A percentile compares a stretch with the other conserved stretches of the same genome.
phyloP scores from a whole-genome alignment of 31 red algal species.

The Asparagopsis taxiformis region DNA sequence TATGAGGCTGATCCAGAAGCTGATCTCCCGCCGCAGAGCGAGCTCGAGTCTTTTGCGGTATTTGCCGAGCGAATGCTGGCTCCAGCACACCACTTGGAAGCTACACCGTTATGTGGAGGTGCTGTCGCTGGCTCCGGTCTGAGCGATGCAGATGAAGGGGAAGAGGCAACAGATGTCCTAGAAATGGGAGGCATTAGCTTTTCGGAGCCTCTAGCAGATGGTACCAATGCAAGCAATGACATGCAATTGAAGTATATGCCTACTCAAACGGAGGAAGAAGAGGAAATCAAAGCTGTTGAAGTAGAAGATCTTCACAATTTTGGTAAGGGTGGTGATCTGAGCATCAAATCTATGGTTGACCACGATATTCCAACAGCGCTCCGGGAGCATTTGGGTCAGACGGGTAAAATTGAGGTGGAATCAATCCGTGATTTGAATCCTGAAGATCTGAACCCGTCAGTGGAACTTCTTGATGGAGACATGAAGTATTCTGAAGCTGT shows the following conservation, averaged over 20 bases:
- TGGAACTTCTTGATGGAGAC: slow-evolving; percentile 1
- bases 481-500: slow-evolving; percentile 1
- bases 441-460: too few relatives aligned
- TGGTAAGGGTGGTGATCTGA: slow-evolving; percentile 37
- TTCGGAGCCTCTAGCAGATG: slow-evolving; percentile 20
- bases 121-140: too few relatives aligned
- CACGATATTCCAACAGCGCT: slow-evolving; percentile 57
- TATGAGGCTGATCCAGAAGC: slow-evolving; percentile 8
- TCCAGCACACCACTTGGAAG: slow-evolving; percentile 15
- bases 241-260: slow-evolving; percentile 4
- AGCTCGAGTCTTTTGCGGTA: slow-evolving; percentile 16
- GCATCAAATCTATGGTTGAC: slow-evolving; percentile 37
- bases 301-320: slow-evolving; percentile 58
- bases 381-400: slow-evolving; percentile 18
- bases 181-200: slow-evolving; percentile 49
- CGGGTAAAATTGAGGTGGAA: too few relatives aligned
- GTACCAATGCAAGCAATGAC: slow-evolving; percentile 3
- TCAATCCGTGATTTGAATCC: too few relatives aligned
- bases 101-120: too few relatives aligned
- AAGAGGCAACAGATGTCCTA: slow-evolving; percentile 60
- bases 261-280: slow-evolving; percentile 23
- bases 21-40: neutral
- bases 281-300: slow-evolving; percentile 43
- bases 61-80: slow-evolving; percentile 17
- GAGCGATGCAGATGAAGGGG: slow-evolving; percentile 32